A percentile compares a stretch with the other conserved stretches of the same genome.
Evolutionary conservation across 2,329 filamentous ascomycete species (phyloP).

Genomic region (Xylaria sp.): DNA sequence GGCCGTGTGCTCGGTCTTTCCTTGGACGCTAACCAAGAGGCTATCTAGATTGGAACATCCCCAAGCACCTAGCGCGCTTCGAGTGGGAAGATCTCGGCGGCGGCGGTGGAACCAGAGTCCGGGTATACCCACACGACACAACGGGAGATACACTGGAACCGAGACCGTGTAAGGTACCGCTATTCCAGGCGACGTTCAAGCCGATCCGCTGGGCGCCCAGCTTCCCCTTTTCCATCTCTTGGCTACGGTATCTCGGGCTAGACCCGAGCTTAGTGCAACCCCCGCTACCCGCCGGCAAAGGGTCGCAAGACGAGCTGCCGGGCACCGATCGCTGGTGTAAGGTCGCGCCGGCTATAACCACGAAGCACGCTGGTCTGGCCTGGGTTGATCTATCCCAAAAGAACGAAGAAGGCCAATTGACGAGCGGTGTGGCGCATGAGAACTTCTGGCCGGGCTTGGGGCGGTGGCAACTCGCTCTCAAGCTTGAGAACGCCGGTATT

Average conservation of each 20-base stretch:
- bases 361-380: constrained; percentile 52
- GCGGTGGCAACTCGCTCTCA: constrained; percentile 56
- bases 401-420: constrained; percentile 45
- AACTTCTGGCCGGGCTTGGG: constrained; percentile 62
- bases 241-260: constrained; percentile 56
- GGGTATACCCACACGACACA: constrained; percentile 59
- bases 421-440: constrained; percentile 28
- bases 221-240: constrained; percentile 57
- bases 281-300: constrained; percentile 57
- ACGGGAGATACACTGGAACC: constrained; percentile 49
- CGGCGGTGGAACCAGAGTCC: constrained; percentile 53
- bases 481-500: constrained; percentile 48
- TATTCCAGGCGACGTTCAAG: constrained; percentile 60
- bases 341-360: constrained; percentile 49
- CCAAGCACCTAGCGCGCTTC: constrained; percentile 66
- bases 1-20: too few species aligned
- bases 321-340: constrained; percentile 61
- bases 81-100: constrained; percentile 55
- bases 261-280: constrained; percentile 60
- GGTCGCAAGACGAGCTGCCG: constrained; percentile 56
- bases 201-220: constrained; percentile 55
- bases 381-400: constrained; percentile 61
- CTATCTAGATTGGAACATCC: constrained; percentile 63
- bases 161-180: constrained; percentile 51
- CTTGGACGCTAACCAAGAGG: constrained; percentile 5